These are phyloP conservation scores for Pisolithus sp. DNA, from an alignment of 768 basidiomycete genomes.

Conservation along the genomic window DNA sequence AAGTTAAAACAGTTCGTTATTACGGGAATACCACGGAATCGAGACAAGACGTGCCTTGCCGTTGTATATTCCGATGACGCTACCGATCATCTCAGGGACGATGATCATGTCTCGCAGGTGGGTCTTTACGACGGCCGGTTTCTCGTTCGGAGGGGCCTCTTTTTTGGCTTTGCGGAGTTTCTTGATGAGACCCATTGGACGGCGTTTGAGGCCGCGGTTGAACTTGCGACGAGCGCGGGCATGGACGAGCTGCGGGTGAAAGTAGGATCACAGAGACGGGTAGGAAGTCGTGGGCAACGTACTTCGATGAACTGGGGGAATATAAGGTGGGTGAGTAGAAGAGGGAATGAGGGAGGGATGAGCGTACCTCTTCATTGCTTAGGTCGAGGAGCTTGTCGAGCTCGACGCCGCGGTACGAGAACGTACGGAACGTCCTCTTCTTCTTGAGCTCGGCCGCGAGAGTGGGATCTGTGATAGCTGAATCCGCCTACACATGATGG, in stretches of 20 bases:
- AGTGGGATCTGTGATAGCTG: conserved; percentile 80
- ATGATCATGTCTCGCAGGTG: conserved; percentile 99
- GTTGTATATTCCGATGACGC: conserved; percentile 97
- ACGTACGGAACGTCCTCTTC: conserved; percentile 97
- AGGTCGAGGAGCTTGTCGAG: conserved; percentile 97
- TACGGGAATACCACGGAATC: neutral
- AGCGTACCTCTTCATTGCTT: conserved; percentile 85
- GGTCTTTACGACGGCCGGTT: conserved; percentile 98
- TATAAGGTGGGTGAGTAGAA: neutral
- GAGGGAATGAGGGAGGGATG: neutral
- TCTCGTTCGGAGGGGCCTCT: conserved; percentile 98
- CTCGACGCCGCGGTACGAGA: conserved; percentile 97
- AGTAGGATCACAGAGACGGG: neutral
- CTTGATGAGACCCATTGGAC: conserved; percentile 98
- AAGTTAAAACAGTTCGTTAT: no score
- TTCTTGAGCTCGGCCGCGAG: conserved; percentile 97
- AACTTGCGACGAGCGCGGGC: conserved; percentile 98
- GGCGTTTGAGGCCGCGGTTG: conserved; percentile 97
- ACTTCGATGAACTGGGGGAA: conserved; percentile 69
- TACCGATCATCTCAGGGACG: conserved; percentile 99
- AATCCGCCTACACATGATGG: conserved; percentile 56
- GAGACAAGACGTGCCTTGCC: conserved; percentile 61
- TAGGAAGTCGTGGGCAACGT: conserved; percentile 25
- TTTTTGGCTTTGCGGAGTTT: conserved; percentile 99
- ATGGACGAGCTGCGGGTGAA: conserved; percentile 75